Base-by-base conservation (phyloP, 306 rosid genomes). In the Rosa rugosa region DNA sequence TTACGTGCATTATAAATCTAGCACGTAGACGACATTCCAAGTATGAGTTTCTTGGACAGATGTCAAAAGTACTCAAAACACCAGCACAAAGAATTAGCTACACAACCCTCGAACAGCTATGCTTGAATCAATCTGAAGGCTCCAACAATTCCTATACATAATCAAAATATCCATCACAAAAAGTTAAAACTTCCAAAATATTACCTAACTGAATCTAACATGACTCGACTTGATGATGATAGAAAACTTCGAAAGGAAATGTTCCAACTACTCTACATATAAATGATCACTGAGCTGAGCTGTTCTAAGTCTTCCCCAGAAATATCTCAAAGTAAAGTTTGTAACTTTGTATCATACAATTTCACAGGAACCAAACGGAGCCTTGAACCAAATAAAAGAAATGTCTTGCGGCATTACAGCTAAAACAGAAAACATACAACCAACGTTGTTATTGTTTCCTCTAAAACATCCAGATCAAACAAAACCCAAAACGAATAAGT, bases 121-220 rank as follows among this genome's bases (percentile, higher is more conserved):
- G 25, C 36, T 50, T 31, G 81, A 81, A 71, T 71, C 75, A 79
- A 79, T 80, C 73, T 60, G 42, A 71, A 73, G 71, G 81, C 31
- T 45, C 78, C 74, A 81, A 65, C 66, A 78, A 75, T 22, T 82
- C 84, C 87, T 80, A 78, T 14, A 44, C 64, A 83, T 62, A 69
- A 57, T 5, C 22, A 77, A 80, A 82, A 68, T 17, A n/a, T 42
- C 60, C 69, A 70, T 73, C 69, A 72, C 64, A 11, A 71, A 68
- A 65, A 60, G 66, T 75, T 42, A 60, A 36, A 23, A 27, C 53
- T 79, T 69, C 23, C 56, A 68, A 27, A 65, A 68, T 75, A 16
- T 60, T 41, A 68, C 18, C 51, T 54, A 71, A 62, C 44, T n/a
- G 59, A 71, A 80, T 60, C 14, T n/a, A 57, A 22, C 14, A 57